Evolutionary conservation across 2,329 filamentous ascomycete genomes (phyloP), one percentile per base, ranked within the genome.

Genomic region (Orbilia oligospora): DNA sequence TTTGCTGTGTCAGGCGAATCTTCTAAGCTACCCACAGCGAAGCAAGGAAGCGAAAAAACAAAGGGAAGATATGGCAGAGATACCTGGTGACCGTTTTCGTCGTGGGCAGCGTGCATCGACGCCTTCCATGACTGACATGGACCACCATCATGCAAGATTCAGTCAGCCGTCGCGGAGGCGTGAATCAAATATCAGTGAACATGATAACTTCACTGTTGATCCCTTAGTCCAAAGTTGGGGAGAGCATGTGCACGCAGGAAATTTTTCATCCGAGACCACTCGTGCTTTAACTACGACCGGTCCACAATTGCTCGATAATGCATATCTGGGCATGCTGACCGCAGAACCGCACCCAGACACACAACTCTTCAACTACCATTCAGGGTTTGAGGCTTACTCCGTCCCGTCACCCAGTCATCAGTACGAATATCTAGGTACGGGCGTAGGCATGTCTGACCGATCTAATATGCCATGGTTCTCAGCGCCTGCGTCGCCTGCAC

Each of bases 311-410:
- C 68, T 77, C 61, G 67, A 77, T 77, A 77, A 56, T 77, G 73
- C 73, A 77, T 77, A 77, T 77, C 73, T 77, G 53, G 73, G 73
- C 73, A 77, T 77, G 73, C 73, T 77, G 73, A 77, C 73, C 73
- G 73, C 73, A 77, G 73, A 77, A 71, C 67, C 73, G 67, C 73
- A 77, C 73, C 61, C 73, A 71, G 73, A 77, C 73, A 77, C 58
- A 56, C 73, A 77, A 77, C 38, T 77, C 22, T 77, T 77, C 24
- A 77, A 71, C 67, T 77, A 68, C 67, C 73, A 77, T 67, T 77
- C 73, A 68, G 73, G 73, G 73, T 67, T 77, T 38, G 73, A 77
- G 61, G 73, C 73, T 77, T 77, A 77, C 67, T 77, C 73, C 58
- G 73, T 77, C 67, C 73, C 73, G 41, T 77, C 73, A 64, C 73